Base-by-base conservation (phyloP, 176 grass and related monocot species). In the Musa acuminata region DNA sequence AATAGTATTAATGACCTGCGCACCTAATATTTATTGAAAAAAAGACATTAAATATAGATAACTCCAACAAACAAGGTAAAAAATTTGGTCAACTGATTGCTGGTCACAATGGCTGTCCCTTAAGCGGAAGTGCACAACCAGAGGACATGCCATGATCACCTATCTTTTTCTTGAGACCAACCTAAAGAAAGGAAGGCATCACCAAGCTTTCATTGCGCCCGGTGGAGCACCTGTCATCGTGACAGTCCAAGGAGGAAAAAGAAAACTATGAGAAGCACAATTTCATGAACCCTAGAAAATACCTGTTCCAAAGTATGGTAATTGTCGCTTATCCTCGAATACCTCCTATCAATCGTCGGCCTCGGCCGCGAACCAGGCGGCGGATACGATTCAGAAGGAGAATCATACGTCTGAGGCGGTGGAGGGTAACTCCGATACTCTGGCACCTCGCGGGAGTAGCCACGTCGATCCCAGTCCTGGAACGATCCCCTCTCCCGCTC, bases 241-340 rank as follows among this genome's bases (percentile, higher is more conserved):
- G 17, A 60, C 8, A n/a, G 2, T 60, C 55, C 13, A 57, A 20
- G 16, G 14, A n/a, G 8, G n/a, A 43, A 43, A 43, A 43, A 43
- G 4, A 43, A 43, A 43, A 43, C 4, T 43, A 43, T 6, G 35
- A 43, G 4, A 43, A 43, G 35, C 35, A 43, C 35, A 43, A 43
- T 43, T 43, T 43, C 35, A 43, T 43, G 35, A 43, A 43, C 35
- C 35, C 35, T 43, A 43, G 35, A 43, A 43, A 43, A 43, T 70
- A 79, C 77, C 23, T 79, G 77, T 20, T 79, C 77, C 52, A 79
- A 49, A 10, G 77, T 49, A 69, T 58, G 64, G 65, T 79, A 79
- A 9, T 79, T 53, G 2, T 79, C 77, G 65, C 64, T 79, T 68
- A 79, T 79, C 64, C 65, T 79, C 77, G 77, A 79, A 43, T 48